These are phyloP conservation scores for Cucumis variabilis DNA, from an alignment of 331 rosid genomes.

Conservation along the genomic window DNA sequence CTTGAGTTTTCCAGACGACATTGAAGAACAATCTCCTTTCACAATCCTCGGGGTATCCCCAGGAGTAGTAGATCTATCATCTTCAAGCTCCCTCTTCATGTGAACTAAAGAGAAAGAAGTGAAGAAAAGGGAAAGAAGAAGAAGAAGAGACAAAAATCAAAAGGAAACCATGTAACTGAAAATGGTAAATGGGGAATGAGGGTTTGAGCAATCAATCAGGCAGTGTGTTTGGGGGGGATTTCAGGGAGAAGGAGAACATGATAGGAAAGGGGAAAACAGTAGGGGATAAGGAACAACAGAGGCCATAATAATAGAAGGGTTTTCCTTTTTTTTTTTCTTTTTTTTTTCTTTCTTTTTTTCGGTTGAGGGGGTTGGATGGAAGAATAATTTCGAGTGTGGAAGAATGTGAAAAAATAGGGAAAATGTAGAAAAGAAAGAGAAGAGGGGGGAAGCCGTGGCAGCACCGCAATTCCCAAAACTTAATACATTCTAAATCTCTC, in stretches of 20 bases:
- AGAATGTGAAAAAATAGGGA: neutral
- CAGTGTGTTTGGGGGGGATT: too few species aligned
- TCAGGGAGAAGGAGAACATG: conserved; percentile 13
- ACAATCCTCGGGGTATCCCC: neutral
- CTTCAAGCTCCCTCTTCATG: conserved; percentile 32
- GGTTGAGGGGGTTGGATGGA: too few species aligned
- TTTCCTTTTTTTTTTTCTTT: conserved; percentile 54
- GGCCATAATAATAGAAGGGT: conserved; percentile 26
- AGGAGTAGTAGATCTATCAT: neutral
- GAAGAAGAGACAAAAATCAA: neutral
- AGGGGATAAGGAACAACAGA: conserved; percentile 34
- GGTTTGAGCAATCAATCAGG: neutral
- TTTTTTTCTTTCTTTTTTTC: conserved; percentile 56
- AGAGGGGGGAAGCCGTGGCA: neutral
- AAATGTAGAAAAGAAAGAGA: neutral
- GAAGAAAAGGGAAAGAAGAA: neutral
- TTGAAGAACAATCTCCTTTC: conserved; percentile 15
- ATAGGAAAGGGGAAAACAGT: conserved; percentile 19
- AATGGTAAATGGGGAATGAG: neutral
- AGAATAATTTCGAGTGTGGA: neutral
- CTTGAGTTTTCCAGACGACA: conserved; percentile 40
- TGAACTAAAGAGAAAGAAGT: neutral
- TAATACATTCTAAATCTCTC: neutral
- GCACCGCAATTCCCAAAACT: conserved; percentile 28
- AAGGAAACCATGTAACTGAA: neutral